phyloP scores from a whole-genome alignment of 2,329 filamentous ascomycete genomes.

The Dendryphion nanum region DNA sequence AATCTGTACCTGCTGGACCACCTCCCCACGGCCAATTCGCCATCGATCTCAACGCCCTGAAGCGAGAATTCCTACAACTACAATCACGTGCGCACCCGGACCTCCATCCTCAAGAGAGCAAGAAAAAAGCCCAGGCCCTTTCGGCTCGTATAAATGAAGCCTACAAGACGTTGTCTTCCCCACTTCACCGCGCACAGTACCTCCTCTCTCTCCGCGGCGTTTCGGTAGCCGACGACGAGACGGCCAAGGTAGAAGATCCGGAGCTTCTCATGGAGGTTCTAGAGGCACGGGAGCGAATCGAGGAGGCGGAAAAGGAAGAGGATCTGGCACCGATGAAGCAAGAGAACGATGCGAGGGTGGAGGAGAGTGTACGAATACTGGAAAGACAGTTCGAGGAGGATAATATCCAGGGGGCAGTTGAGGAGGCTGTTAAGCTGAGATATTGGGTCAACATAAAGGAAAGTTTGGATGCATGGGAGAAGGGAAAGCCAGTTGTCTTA shows the following conservation, averaged over 20 bases:
- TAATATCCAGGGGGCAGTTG: slow-evolving; percentile 64
- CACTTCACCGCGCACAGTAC: slow-evolving; percentile 84
- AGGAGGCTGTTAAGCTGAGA: slow-evolving; percentile 72
- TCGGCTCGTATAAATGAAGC: slow-evolving; percentile 87
- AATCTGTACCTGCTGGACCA: slow-evolving; percentile 71
- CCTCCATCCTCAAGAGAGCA: slow-evolving; percentile 50
- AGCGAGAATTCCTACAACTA: slow-evolving; percentile 80
- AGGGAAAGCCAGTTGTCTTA: slow-evolving; percentile 62
- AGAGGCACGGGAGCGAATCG: slow-evolving; percentile 67
- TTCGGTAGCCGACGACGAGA: slow-evolving; percentile 78
- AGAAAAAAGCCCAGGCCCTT: slow-evolving; percentile 68
- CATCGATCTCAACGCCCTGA: slow-evolving; percentile 68
- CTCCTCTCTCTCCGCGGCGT: slow-evolving; percentile 69
- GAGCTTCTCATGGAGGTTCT: slow-evolving; percentile 76
- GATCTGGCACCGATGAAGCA: slow-evolving; percentile 59
- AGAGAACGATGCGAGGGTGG: slow-evolving; percentile 68
- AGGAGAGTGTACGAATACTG: slow-evolving; percentile 60
- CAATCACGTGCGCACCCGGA: slow-evolving; percentile 79
- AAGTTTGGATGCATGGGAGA: slow-evolving; percentile 80
- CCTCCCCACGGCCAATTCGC: slow-evolving; percentile 75
- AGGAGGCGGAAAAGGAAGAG: slow-evolving; percentile 57
- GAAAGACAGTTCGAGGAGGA: slow-evolving; percentile 65
- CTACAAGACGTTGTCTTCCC: slow-evolving; percentile 78
- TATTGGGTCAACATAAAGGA: slow-evolving; percentile 92
- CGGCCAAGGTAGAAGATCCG: slow-evolving; percentile 65